Base-by-base conservation (phyloP, 2,329 filamentous ascomycete genomes). In the Orbilia quercus region DNA sequence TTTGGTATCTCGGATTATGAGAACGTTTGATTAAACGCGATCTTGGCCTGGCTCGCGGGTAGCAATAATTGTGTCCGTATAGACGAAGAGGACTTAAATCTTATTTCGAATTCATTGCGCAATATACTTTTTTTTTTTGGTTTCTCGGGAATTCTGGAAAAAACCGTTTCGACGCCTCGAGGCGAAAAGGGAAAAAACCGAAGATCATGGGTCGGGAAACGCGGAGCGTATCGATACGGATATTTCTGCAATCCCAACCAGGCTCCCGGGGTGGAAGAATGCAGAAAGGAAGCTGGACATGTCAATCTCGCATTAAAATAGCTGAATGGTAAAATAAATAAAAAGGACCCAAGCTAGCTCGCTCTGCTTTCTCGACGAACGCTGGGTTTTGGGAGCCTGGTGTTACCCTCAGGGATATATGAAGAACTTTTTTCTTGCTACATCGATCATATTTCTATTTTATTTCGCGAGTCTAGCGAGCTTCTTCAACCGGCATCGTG, bases 141-240 rank as follows among this genome's bases (percentile, higher is more conserved):
- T 16, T n/a, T n/a, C n/a, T n/a, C n/a, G n/a, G 25, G 38, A 22
- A 40, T 54, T 64, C 48, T 38, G 40, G 50, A 59, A n/a, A n/a
- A n/a, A 59, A 48, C 42, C 50, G 57, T 57, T 70, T 55, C 55
- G 57, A 63, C 18, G 25, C n/a, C 31, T 70, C 65, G 65, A 70
- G 48, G 65, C 65, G 57, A n/a, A n/a, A n/a, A n/a, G n/a, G n/a
- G n/a, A n/a, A n/a, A n/a, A n/a, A n/a, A n/a, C n/a, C n/a, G n/a
- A 63, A 48, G 57, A 63, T 63, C 45, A 28, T 50, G 9, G 31
- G 44, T 40, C 20, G 47, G 38, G 58, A 57, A 58, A 40, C 16
- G 51, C 58, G 38, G 66, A 50, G 59, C 59, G 67, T 72, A 65
- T 72, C 67, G 67, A 72, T 72, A 72, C 67, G 67, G 67, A 28